Conservation (phyloP, 257 asterid genomes). For the Linderniella brevidens region DNA sequence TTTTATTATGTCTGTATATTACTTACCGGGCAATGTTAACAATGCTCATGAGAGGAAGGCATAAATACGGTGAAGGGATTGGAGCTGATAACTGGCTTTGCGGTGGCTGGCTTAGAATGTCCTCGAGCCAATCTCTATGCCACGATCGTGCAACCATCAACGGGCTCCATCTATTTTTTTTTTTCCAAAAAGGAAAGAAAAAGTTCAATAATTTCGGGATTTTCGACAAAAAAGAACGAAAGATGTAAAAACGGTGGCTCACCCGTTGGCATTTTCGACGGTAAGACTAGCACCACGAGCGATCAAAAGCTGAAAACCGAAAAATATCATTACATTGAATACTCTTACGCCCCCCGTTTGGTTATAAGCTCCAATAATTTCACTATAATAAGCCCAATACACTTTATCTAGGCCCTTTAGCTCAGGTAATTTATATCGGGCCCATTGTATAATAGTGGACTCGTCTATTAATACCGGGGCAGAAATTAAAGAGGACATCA, state of each 20-base stretch:
- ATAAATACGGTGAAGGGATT: constrained; percentile 48
- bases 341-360: no score
- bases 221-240: constrained; percentile 1
- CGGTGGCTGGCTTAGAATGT: constrained; percentile 32
- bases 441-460: no score
- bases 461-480: no score
- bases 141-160: constrained; percentile 84
- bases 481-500: no score
- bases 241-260: constrained; percentile 12
- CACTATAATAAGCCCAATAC: no score
- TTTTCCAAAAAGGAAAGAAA: background rate
- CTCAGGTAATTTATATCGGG: no score
- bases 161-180: constrained; percentile 44
- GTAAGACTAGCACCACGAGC: constrained; percentile 57
- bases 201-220: background rate
- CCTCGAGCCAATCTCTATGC: constrained; percentile 69
- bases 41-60: constrained; percentile 87
- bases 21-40: constrained; percentile 66
- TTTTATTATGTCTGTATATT: no score
- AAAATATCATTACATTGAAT: constrained; percentile 2
- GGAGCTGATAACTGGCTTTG: constrained; percentile 19
- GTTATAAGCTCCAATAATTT: no score
- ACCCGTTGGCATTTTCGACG: constrained; percentile 61
- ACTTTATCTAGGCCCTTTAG: no score
- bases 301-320: constrained; percentile 49